Evolutionary conservation across 305 asterid species (phyloP).

Genomic region (Solanum aculeatissimum): DNA sequence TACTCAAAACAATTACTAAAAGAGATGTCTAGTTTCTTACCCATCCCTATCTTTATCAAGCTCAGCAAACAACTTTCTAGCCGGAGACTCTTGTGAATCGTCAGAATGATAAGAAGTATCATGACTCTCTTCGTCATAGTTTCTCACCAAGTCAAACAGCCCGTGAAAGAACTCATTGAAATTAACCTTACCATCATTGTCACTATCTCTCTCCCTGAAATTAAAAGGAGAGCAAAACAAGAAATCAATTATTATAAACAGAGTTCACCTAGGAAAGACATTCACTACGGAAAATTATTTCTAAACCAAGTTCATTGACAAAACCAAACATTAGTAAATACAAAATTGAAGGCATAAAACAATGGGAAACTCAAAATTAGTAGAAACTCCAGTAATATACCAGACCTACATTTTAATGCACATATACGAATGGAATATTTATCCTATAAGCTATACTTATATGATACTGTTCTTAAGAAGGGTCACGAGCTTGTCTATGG

Average conservation of each 20-base stretch:
- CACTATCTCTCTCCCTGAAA: slow-evolving; percentile 84
- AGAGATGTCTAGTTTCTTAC: slow-evolving; percentile 29
- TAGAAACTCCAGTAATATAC: not conserved
- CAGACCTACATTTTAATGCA: not conserved
- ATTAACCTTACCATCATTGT: slow-evolving; percentile 74
- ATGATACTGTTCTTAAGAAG: not conserved
- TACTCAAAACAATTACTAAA: slow-evolving; percentile 2
- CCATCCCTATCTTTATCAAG: slow-evolving; percentile 96
- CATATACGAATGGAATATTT: not conserved
- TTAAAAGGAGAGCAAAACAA: not conserved
- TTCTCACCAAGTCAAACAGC: slow-evolving; percentile 73
- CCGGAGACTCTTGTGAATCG: slow-evolving; percentile 50
- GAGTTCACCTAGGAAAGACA: not conserved
- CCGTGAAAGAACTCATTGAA: slow-evolving; percentile 93
- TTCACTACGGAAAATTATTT: not conserved
- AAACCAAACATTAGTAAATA: not conserved
- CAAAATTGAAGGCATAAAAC: not conserved
- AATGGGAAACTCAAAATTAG: not conserved
- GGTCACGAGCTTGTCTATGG: not conserved
- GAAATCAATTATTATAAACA: not conserved
- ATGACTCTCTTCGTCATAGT: slow-evolving; percentile 63
- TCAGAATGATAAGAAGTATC: slow-evolving; percentile 35
- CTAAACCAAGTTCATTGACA: not conserved
- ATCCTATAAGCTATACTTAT: not conserved
- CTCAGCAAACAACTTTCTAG: slow-evolving; percentile 58